phyloP scores from a whole-genome alignment of 345 rosid species.

The rapeseed (Brassica napus) region Da-Ae NC_063434.1:27419501-27420000 shows the following conservation, averaged over 20 bases:
- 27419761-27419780: constrained; percentile 80
- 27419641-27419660: constrained; percentile 68
- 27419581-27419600: constrained; percentile 63
- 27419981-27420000: constrained; percentile 71
- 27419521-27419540: constrained; percentile 64
- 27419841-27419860: constrained; percentile 61
- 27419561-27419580: constrained; percentile 77
- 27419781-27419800: constrained; percentile 66
- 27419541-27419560: constrained; percentile 57
- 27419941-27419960: constrained; percentile 61
- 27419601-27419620: constrained; percentile 68
- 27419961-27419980: constrained; percentile 62
- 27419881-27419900: constrained; percentile 79
- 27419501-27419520: constrained; percentile 80
- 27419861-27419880: constrained; percentile 77
- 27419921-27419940: constrained; percentile 84
- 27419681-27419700: constrained; percentile 54
- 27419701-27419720: constrained; percentile 83
- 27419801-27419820: constrained; percentile 64
- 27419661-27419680: constrained; percentile 70
- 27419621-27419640: constrained; percentile 77
- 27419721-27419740: constrained; percentile 62
- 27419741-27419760: constrained; percentile 63
- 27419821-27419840: constrained; percentile 55
- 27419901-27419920: constrained; percentile 65